Conservation (phyloP, 2,329 filamentous ascomycete genomes). For the Alternaria brassicae region DNA sequence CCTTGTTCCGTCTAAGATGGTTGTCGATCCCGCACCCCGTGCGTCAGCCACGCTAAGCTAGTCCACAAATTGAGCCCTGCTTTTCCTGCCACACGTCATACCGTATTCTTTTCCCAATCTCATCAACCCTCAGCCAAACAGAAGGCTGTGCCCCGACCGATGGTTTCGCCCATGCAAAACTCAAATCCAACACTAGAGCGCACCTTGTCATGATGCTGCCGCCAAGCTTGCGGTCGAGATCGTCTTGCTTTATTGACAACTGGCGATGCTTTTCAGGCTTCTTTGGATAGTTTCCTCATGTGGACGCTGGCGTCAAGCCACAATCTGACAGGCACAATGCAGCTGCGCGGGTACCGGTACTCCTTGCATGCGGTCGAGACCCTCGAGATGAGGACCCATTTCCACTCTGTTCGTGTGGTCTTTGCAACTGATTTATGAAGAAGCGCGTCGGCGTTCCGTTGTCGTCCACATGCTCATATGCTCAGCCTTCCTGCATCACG, state of each 20-base stretch:
- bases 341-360: slow-evolving; percentile 3
- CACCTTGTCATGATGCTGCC: not conserved
- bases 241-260: not conserved
- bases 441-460: not conserved
- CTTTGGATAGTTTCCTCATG: not conserved
- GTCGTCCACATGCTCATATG: not conserved
- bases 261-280: not conserved
- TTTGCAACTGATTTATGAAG: not conserved
- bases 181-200: not conserved
- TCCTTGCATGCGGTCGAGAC: slow-evolving; percentile 1
- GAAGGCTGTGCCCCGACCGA: not conserved
- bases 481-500: not conserved
- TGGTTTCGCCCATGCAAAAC: not conserved
- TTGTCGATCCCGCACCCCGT: slow-evolving; percentile 9
- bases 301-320: not conserved
- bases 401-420: not conserved
- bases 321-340: slow-evolving; percentile 4
- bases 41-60: slow-evolving; percentile 7
- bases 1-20: slow-evolving; percentile 6
- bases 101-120: not conserved
- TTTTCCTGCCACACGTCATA: slow-evolving; percentile 13
- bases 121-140: slow-evolving; percentile 4
- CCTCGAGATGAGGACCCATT: not conserved
- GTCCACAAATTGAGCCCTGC: slow-evolving; percentile 7
- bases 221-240: slow-evolving; percentile 9